Evolutionary conservation across 2,329 filamentous ascomycete species (phyloP), one percentile per base, ranked within the genome.

Genomic region (Thelonectria olida): DNA sequence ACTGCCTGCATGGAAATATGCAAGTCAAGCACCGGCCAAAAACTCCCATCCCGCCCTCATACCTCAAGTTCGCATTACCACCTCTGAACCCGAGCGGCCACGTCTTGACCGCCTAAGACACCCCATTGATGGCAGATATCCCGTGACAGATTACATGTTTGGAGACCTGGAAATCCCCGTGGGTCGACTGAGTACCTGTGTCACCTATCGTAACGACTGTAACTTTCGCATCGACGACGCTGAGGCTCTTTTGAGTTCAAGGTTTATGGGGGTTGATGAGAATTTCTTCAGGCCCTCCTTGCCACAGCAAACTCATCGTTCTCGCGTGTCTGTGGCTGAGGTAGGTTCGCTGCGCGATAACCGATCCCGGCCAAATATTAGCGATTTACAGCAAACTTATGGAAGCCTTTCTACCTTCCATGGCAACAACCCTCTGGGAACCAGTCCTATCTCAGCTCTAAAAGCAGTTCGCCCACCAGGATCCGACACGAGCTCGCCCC

Each of bases 151-250:
- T 57, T 95, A 93, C 77, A 84, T 87, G 65, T 95, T 98, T 79
- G 91, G 91, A 17, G 88, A 93, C 54, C 89, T 96, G 17, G 92
- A 97, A 60, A 92, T 95, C 27, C 93, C 94, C 10, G 91, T 93
- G 25, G 96, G 96, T 23, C 89, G 91, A 5, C 87, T 99, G 69
- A 90, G 89, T 58, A 90, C 95, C 52, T 88, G 90, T 36, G 92
- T 97, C 27, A 88, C 89, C 10, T 97, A 97, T 78, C 90, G 96
- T 64, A 92, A 88, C 59, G 93, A 96, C 72, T 97, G 92, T 80
- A 93, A 91, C 71, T 97, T 99, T 76, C 89, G 91, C 45, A 88
- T 98, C 38, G 95, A 97, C 70, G 93, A 97, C 76, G 91, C 93
- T 0, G 96, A 98, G 77, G 90, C 94, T 5, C 80, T 98, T 8